phyloP scores from a whole-genome alignment of 2,329 filamentous ascomycete species.

The Rhinocladiella similis region DNA sequence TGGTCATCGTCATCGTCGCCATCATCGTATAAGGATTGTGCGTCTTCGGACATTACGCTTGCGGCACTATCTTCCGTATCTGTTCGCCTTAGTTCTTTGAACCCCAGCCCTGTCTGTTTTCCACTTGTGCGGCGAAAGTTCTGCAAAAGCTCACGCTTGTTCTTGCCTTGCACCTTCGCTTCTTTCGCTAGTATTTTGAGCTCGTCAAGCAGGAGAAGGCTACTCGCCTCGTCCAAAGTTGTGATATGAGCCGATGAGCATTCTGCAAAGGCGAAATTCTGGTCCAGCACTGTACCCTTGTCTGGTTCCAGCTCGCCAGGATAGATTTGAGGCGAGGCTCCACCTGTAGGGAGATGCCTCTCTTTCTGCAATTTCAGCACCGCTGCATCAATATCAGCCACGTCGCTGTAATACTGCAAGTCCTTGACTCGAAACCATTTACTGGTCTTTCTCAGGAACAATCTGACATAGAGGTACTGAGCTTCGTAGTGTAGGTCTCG shows the following conservation, averaged over 20 bases:
- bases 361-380: conserved; percentile 63
- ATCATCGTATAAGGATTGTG: conserved; percentile 28
- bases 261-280: conserved; percentile 76
- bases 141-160: conserved; percentile 75
- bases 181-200: conserved; percentile 82
- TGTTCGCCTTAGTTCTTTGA: conserved; percentile 64
- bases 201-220: conserved; percentile 81
- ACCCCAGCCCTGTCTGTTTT: conserved; percentile 73
- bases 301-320: conserved; percentile 52
- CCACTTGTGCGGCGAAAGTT: conserved; percentile 74
- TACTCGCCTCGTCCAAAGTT: conserved; percentile 78
- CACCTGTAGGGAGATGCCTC: conserved; percentile 55
- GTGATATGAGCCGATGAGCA: conserved; percentile 70
- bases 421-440: conserved; percentile 83
- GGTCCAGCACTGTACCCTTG: conserved; percentile 50
- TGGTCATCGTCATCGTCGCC: conserved; percentile 38
- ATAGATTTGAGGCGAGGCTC: conserved; percentile 34
- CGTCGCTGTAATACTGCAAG: conserved; percentile 78
- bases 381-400: conserved; percentile 69
- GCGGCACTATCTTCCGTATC: conserved; percentile 57
- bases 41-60: conserved; percentile 32
- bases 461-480: conserved; percentile 86
- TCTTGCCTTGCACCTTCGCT: conserved; percentile 82
- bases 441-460: conserved; percentile 89
- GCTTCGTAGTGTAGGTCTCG: conserved; percentile 73